phyloP scores from a whole-genome alignment of 768 basidiomycete genomes.

The Rubroboletus satanas region DNA sequence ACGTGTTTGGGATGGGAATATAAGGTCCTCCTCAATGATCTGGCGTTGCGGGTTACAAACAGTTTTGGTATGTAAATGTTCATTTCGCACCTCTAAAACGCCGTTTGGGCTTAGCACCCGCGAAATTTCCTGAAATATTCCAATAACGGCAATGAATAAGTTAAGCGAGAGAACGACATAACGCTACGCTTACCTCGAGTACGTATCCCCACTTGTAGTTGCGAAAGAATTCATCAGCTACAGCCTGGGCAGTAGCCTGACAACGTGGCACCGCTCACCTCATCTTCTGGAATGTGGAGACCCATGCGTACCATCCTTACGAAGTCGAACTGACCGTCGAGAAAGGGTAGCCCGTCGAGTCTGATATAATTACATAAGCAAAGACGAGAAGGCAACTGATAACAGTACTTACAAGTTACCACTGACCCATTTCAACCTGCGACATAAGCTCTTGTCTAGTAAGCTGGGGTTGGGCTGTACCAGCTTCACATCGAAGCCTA shows the following conservation, averaged over 20 bases:
- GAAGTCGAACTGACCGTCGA: conserved; percentile 55
- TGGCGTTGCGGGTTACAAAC: conserved; percentile 26
- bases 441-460: conserved; percentile 39
- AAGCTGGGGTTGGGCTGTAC: conserved; percentile 49
- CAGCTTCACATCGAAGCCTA: conserved; percentile 56
- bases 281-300: conserved; percentile 68
- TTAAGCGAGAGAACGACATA: conserved; percentile 12
- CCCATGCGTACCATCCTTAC: conserved; percentile 63
- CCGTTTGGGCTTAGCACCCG: conserved; percentile 63
- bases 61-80: neutral
- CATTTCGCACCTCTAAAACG: conserved; percentile 53
- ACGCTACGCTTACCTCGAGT: conserved; percentile 46
- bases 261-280: conserved; percentile 38
- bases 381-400: neutral
- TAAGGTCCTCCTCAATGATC: conserved; percentile 71
- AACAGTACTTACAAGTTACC: conserved; percentile 66
- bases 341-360: conserved; percentile 62
- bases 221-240: conserved; percentile 17
- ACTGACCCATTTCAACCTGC: conserved; percentile 61
- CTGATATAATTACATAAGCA: conserved; percentile 34
- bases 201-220: conserved; percentile 56
- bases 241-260: neutral
- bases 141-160: conserved; percentile 8
- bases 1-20: conserved; percentile 52
- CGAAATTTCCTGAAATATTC: conserved; percentile 51